A percentile compares a stretch with the other conserved stretches of the same genome.
Conservation (phyloP, 2,329 filamentous ascomycete genomes). For the Scedosporium minutisporum region DNA sequence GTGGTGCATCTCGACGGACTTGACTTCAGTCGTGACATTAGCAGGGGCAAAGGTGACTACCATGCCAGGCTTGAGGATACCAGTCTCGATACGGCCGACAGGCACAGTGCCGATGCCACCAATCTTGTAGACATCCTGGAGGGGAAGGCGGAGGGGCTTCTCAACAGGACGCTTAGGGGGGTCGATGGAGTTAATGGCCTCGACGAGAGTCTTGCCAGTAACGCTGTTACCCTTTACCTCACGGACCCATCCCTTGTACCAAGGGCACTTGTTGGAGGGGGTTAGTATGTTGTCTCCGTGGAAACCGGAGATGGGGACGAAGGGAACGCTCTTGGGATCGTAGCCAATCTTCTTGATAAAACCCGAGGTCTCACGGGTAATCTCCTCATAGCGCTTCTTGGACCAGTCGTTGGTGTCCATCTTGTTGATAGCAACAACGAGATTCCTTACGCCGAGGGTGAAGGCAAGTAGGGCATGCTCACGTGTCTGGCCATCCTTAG, state of each 20-base stretch:
- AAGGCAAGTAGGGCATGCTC: too few relatives aligned
- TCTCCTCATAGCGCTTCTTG: too few relatives aligned
- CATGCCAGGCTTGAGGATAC: constrained; percentile 84
- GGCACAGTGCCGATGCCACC: constrained; percentile 99
- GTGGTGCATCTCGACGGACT: constrained; percentile 99
- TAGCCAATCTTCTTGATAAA: constrained; percentile 99
- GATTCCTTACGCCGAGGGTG: too few relatives aligned
- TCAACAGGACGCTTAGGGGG: constrained; percentile 85
- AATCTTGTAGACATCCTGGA: constrained; percentile 99
- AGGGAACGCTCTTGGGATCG: constrained; percentile 98
- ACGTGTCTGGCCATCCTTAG: constrained; percentile 99
- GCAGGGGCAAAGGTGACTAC: constrained; percentile 97
- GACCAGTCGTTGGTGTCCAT: too few relatives aligned
- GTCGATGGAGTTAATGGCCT: constrained; percentile 97
- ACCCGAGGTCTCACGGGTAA: too few relatives aligned
- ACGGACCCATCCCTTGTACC: constrained; percentile 99
- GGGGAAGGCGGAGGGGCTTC: constrained; percentile 99
- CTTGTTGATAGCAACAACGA: too few relatives aligned
- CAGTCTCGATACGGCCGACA: constrained; percentile 99
- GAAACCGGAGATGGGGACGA: constrained; percentile 99
- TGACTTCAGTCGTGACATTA: constrained; percentile 99
- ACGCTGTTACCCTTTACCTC: constrained; percentile 72
- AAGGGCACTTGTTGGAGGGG: constrained; percentile 83
- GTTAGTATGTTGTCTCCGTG: constrained; percentile 99
- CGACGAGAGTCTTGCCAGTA: constrained; percentile 94